Percentiles rank a stretch among this genome's conserved stretches.
phyloP scores from a whole-genome alignment of 1,139 yeast genomes.

The Suhomyces coccinellae region DNA sequence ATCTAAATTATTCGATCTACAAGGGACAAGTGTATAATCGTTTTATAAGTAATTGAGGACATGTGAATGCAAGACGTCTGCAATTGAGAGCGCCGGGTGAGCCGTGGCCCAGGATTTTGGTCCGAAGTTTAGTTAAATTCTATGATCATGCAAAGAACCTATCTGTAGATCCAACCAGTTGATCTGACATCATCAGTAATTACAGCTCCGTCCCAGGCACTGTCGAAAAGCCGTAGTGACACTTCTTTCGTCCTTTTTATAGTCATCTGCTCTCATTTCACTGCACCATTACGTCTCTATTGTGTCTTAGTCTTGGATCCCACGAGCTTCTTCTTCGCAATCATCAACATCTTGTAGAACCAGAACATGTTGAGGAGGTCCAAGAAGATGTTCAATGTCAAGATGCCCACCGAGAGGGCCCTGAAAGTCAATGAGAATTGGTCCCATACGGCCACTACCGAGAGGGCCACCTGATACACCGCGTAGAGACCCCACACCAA shows the following conservation, averaged over 20 bases:
- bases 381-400: conserved; percentile 63
- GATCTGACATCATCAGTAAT: too few relatives aligned
- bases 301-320: conserved; percentile 9
- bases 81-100: too few relatives aligned
- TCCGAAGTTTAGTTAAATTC: too few relatives aligned
- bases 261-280: too few relatives aligned
- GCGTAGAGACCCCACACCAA: conserved; percentile 89
- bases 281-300: background rate
- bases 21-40: background rate
- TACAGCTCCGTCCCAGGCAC: too few relatives aligned
- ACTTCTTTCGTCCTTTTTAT: too few relatives aligned
- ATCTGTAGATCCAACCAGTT: too few relatives aligned
- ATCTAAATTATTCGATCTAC: background rate
- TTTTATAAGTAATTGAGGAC: too few relatives aligned
- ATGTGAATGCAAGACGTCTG: too few relatives aligned
- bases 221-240: too few relatives aligned
- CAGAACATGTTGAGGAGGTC: conserved; percentile 70
- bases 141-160: too few relatives aligned
- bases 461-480: conserved; percentile 52
- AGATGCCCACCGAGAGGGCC: conserved; percentile 46
- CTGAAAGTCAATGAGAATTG: conserved; percentile 16
- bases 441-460: conserved; percentile 46
- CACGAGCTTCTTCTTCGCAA: conserved; percentile 54
- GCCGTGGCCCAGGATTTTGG: too few relatives aligned
- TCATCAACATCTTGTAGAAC: conserved; percentile 80